Evolutionary conservation across 2,329 filamentous ascomycete species (phyloP).

Genomic region (Apiospora sp.): DNA sequence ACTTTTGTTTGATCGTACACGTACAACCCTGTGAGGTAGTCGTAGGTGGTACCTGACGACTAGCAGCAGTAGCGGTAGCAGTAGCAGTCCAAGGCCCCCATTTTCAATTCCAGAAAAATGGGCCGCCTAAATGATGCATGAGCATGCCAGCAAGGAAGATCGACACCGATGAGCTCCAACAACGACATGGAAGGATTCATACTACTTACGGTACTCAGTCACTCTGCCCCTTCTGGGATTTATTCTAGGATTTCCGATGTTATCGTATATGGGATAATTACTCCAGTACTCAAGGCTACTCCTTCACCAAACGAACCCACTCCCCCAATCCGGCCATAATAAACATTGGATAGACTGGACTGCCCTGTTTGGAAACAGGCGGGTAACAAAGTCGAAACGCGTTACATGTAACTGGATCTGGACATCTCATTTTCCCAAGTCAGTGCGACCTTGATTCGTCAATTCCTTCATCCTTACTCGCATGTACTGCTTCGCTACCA

Average conservation of each 20-base stretch:
- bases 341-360: not conserved
- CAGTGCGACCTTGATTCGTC: constrained; percentile 1
- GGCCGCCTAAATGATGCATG: not conserved
- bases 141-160: not conserved
- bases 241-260: too few species aligned
- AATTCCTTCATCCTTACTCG: not conserved
- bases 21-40: not conserved
- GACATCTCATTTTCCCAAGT: not conserved
- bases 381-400: constrained; percentile 12
- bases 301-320: not conserved
- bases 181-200: not conserved
- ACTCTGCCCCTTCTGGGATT: too few species aligned
- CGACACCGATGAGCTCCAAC: not conserved
- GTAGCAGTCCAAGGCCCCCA: not conserved
- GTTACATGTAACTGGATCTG: not conserved
- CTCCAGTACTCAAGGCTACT: not conserved
- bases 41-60: not conserved
- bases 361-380: constrained; percentile 3
- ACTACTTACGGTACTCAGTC: not conserved
- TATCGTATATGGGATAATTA: not conserved
- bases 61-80: not conserved
- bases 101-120: constrained; percentile 6
- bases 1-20: too few species aligned
- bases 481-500: not conserved
- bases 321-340: not conserved